These are phyloP conservation scores for Talaromyces sp. DNA, from an alignment of 2,329 filamentous ascomycete genomes.

Conservation along the genomic window DNA sequence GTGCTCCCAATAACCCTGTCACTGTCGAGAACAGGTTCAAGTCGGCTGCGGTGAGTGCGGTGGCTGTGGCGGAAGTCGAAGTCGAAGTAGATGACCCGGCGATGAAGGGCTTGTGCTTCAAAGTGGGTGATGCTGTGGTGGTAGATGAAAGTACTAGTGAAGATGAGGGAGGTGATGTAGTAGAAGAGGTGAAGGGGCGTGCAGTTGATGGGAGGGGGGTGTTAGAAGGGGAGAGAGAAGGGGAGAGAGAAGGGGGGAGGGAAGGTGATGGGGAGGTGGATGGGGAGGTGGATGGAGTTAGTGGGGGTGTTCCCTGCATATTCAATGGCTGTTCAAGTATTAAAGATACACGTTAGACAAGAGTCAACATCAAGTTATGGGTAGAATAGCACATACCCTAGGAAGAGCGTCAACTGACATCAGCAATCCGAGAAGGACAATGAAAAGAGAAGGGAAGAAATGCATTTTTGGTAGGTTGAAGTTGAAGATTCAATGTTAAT, in stretches of 20 bases:
- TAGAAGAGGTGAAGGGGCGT: background rate
- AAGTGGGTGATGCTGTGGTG: background rate
- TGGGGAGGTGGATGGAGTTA: background rate
- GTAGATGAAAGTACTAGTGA: background rate
- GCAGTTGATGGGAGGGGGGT: background rate
- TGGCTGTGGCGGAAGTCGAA: background rate
- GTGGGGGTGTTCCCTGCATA: background rate
- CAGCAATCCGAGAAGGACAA: background rate
- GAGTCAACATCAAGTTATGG: background rate
- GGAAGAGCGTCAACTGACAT: conserved; percentile 7
- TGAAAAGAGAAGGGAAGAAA: background rate
- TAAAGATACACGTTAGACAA: background rate
- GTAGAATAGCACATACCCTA: conserved; percentile 1
- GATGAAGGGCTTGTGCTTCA: no score
- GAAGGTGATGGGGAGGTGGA: no score
- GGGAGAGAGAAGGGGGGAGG: no score
- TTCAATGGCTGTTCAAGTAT: background rate
- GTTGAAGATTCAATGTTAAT: background rate
- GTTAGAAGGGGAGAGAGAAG: background rate
- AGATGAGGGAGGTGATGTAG: background rate
- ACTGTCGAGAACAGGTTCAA: background rate
- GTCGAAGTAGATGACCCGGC: background rate
- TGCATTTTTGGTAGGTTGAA: background rate
- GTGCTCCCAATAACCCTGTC: background rate
- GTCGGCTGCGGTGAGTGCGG: background rate